A percentile compares a stretch with the other conserved stretches of the same genome.
Evolutionary conservation across 1,139 yeast genomes (phyloP).

Genomic region (Geotrichum australiense): DNA sequence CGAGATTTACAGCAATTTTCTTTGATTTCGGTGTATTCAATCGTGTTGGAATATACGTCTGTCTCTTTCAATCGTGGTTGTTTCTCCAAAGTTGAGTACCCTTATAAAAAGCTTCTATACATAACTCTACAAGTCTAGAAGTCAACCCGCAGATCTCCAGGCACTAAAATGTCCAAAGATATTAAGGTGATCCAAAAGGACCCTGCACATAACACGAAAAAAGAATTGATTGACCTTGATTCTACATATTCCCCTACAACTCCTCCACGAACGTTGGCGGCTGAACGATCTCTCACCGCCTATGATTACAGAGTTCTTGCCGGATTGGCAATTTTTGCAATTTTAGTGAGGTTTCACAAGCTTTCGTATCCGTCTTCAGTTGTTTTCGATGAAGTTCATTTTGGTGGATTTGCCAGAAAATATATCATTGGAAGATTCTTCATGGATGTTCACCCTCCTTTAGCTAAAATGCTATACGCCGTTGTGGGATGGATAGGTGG

Average conservation of each 20-base stretch:
- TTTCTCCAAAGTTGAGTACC: conserved; percentile 7
- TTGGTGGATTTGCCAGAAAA: conserved; percentile 60
- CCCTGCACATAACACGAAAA: not conserved
- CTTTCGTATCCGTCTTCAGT: conserved; percentile 68
- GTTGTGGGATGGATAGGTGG: conserved; percentile 84
- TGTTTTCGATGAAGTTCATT: conserved; percentile 83
- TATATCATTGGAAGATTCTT: conserved; percentile 63
- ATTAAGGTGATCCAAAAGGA: not conserved
- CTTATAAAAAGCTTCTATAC: conserved; percentile 1
- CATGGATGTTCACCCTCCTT: conserved; percentile 97
- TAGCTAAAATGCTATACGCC: conserved; percentile 90
- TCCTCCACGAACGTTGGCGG: conserved; percentile 38
- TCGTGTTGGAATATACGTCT: too few relatives aligned
- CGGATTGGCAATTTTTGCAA: conserved; percentile 47
- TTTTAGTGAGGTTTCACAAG: conserved; percentile 52
- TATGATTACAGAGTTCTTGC: conserved; percentile 36
- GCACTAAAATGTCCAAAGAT: conserved; percentile 3
- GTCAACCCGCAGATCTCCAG: not conserved
- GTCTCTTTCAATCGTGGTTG: too few relatives aligned
- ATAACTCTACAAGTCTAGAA: not conserved
- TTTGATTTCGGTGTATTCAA: too few relatives aligned
- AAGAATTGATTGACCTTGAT: not conserved
- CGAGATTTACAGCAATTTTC: too few relatives aligned
- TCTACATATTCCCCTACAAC: conserved; percentile 33
- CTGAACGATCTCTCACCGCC: conserved; percentile 28